Evolutionary conservation across 106 monocot genomes (phyloP).

Genomic region (Dactylorhiza incarnata): DNA sequence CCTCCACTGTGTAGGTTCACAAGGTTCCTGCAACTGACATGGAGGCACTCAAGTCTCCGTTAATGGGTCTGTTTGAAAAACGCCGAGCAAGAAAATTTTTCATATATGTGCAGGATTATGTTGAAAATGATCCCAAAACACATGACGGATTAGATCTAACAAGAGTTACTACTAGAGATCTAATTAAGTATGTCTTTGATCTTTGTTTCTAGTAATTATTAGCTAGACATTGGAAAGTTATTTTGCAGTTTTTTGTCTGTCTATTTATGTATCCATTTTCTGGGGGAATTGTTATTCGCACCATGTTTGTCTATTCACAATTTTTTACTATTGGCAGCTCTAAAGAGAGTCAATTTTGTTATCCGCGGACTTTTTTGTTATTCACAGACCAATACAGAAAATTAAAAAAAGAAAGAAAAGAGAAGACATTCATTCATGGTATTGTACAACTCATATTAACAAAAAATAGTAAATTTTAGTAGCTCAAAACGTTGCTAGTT

Average conservation of each 20-base stretch:
- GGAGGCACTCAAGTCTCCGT: constrained; percentile 54
- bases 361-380: no score
- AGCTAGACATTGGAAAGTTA: neutral
- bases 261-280: neutral
- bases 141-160: constrained; percentile 51
- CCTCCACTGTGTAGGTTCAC: constrained; percentile 31
- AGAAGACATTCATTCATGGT: no score
- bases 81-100: constrained; percentile 51
- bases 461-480: no score
- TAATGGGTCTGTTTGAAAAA: constrained; percentile 62
- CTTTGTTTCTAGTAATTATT: neutral
- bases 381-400: no score
- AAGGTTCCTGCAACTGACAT: constrained; percentile 60
- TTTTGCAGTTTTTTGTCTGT: neutral
- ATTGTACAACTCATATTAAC: no score
- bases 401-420: no score
- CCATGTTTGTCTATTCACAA: no score
- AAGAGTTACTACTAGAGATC: constrained; percentile 40
- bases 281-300: neutral
- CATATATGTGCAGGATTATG: constrained; percentile 55
- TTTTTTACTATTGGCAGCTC: no score
- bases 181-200: constrained; percentile 31
- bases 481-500: no score
- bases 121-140: constrained; percentile 43
- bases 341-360: no score